Conservation (phyloP, 495 filamentous ascomycete genomes). For the Sporormia fimetaria region DNA sequence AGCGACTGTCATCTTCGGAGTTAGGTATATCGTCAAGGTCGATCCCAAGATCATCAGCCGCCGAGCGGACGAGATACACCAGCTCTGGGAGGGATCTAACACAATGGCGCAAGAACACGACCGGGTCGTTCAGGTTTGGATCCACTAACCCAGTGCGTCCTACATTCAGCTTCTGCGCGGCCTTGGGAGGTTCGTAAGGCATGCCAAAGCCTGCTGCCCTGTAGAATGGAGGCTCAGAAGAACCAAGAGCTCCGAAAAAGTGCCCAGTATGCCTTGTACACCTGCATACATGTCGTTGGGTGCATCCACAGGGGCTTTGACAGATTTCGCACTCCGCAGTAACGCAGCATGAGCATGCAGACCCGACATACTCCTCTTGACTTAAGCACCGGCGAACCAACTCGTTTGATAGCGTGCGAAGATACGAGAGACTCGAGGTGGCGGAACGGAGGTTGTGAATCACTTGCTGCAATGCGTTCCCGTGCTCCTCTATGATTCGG, state of each 20-base stretch:
- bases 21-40: slow-evolving; percentile 15
- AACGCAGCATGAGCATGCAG: too few relatives aligned
- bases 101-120: slow-evolving; percentile 4
- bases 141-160: slow-evolving; percentile 11
- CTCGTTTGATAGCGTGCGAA: slow-evolving; percentile 24
- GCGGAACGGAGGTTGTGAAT: slow-evolving; percentile 21
- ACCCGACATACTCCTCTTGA: not conserved
- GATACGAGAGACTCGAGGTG: slow-evolving; percentile 10
- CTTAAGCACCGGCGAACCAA: slow-evolving; percentile 10
- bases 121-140: slow-evolving; percentile 21
- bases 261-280: too few relatives aligned
- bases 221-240: too few relatives aligned
- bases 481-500: slow-evolving; percentile 24
- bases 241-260: too few relatives aligned
- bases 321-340: too few relatives aligned
- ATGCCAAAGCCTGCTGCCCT: too few relatives aligned
- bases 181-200: slow-evolving; percentile 13
- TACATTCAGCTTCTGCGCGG: slow-evolving; percentile 21
- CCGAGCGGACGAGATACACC: slow-evolving; percentile 20
- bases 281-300: too few relatives aligned
- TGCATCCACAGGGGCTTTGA: too few relatives aligned
- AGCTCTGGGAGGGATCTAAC: slow-evolving; percentile 17
- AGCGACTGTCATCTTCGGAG: slow-evolving; percentile 15
- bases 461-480: slow-evolving; percentile 20
- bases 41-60: slow-evolving; percentile 23